Evolutionary conservation across 2,329 filamentous ascomycete genomes (phyloP).

Genomic region (Fusarium sororula): DNA sequence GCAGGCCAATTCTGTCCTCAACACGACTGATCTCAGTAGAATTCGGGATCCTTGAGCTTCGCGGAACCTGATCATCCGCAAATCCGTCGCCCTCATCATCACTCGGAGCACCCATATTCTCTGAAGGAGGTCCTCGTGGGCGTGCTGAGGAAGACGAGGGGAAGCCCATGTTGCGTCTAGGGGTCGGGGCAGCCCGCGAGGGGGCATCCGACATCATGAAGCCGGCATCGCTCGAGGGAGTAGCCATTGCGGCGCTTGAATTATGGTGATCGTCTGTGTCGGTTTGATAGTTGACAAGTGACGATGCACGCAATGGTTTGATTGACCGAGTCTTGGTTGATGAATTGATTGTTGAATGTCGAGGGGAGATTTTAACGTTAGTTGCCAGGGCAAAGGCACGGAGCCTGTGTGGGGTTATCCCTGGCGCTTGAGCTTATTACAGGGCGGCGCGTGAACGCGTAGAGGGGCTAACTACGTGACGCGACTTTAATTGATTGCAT

Average conservation of each 20-base stretch:
- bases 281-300: neutral
- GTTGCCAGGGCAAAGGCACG: slow-evolving; percentile 34
- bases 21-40: slow-evolving; percentile 71
- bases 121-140: slow-evolving; percentile 68
- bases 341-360: slow-evolving; percentile 21
- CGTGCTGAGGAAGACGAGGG: slow-evolving; percentile 63
- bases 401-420: slow-evolving; percentile 20
- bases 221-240: slow-evolving; percentile 63
- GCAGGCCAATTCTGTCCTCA: slow-evolving; percentile 78
- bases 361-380: slow-evolving; percentile 32
- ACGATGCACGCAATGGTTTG: neutral
- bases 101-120: slow-evolving; percentile 67
- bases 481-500: slow-evolving; percentile 55
- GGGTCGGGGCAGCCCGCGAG: slow-evolving; percentile 54
- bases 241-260: slow-evolving; percentile 52
- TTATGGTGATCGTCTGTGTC: neutral
- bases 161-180: slow-evolving; percentile 53
- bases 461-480: slow-evolving; percentile 43
- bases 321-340: neutral
- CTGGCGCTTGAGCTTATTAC: slow-evolving; percentile 1
- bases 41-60: slow-evolving; percentile 58
- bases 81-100: slow-evolving; percentile 71
- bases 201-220: slow-evolving; percentile 66
- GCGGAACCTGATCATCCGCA: slow-evolving; percentile 70
- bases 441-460: slow-evolving; percentile 46